phyloP scores from a whole-genome alignment of 2,329 filamentous ascomycete species.

The Huntiella abstrusa region DNA sequence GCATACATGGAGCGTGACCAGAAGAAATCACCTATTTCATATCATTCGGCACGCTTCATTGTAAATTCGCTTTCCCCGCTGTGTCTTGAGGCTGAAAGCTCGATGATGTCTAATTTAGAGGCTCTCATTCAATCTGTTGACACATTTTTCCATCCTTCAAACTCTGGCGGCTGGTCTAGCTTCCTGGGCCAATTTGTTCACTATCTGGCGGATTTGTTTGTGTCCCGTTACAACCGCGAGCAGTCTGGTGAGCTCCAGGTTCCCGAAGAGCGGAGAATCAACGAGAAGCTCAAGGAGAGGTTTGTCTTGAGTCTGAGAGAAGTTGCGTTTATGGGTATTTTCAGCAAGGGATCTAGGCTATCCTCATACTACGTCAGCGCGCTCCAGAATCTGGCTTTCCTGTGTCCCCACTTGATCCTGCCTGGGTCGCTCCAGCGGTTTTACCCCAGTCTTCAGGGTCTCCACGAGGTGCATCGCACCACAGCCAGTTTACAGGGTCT shows the following conservation, averaged over 20 bases:
- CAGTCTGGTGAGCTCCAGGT: slow-evolving; percentile 80
- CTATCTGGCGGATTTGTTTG: slow-evolving; percentile 87
- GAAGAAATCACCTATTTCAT: slow-evolving; percentile 78
- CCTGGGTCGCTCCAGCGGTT: slow-evolving; percentile 89
- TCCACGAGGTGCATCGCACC: slow-evolving; percentile 93
- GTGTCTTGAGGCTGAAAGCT: slow-evolving; percentile 58
- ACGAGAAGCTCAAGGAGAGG: slow-evolving; percentile 60
- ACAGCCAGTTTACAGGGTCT: slow-evolving; percentile 82
- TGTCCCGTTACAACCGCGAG: slow-evolving; percentile 94
- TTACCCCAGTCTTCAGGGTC: slow-evolving; percentile 86
- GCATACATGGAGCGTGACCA: slow-evolving; percentile 80
- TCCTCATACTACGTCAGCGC: slow-evolving; percentile 85
- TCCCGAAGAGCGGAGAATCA: slow-evolving; percentile 61
- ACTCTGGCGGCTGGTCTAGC: slow-evolving; percentile 80
- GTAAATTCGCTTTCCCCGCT: slow-evolving; percentile 80
- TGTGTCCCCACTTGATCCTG: slow-evolving; percentile 81
- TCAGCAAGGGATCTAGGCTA: slow-evolving; percentile 81
- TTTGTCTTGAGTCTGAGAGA: slow-evolving; percentile 82
- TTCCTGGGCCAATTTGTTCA: slow-evolving; percentile 79
- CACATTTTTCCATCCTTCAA: slow-evolving; percentile 97
- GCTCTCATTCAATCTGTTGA: slow-evolving; percentile 87
- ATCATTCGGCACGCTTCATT: slow-evolving; percentile 84
- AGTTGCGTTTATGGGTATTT: slow-evolving; percentile 95
- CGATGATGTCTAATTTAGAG: slow-evolving; percentile 68
- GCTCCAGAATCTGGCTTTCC: slow-evolving; percentile 70